These are phyloP conservation scores for Epichloe sp. DNA, from an alignment of 2,329 filamentous ascomycete species.

Conservation along the genomic window DNA sequence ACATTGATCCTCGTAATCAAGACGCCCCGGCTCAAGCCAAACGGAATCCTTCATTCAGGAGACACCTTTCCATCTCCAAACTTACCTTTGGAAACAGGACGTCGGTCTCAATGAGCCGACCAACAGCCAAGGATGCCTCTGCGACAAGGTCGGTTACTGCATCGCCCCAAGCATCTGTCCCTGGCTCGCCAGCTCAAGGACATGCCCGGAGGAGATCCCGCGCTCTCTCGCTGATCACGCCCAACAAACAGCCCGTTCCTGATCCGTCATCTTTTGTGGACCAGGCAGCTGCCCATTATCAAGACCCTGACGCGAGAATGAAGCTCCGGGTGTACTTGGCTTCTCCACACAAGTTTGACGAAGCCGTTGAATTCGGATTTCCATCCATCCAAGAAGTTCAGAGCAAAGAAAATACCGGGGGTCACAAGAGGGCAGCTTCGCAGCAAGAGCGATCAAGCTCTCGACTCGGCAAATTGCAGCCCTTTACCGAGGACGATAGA, in stretches of 20 bases:
- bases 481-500: constrained; percentile 45
- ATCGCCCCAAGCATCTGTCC: constrained; percentile 10
- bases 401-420: constrained; percentile 16
- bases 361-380: constrained; percentile 88
- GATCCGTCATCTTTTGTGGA: constrained; percentile 37
- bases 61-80: constrained; percentile 59
- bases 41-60: constrained; percentile 49
- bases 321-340: constrained; percentile 83
- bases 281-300: constrained; percentile 67
- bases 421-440: constrained; percentile 11
- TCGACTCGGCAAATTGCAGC: constrained; percentile 38
- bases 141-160: constrained; percentile 15
- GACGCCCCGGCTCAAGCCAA: constrained; percentile 31
- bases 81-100: constrained; percentile 43
- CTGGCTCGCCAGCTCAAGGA: constrained; percentile 12
- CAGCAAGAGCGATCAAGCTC: constrained; percentile 17
- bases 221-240: constrained; percentile 39
- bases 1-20: constrained; percentile 42
- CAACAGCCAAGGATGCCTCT: constrained; percentile 29
- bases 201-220: constrained; percentile 39
- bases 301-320: constrained; percentile 75
- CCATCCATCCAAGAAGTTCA: constrained; percentile 44
- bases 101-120: constrained; percentile 36
- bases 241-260: constrained; percentile 25
- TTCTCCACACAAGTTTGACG: constrained; percentile 89